Evolutionary conservation across 78 protist species (phyloP), one percentile per base, ranked within the genome.

Genomic region (Guillardia theta): DNA sequence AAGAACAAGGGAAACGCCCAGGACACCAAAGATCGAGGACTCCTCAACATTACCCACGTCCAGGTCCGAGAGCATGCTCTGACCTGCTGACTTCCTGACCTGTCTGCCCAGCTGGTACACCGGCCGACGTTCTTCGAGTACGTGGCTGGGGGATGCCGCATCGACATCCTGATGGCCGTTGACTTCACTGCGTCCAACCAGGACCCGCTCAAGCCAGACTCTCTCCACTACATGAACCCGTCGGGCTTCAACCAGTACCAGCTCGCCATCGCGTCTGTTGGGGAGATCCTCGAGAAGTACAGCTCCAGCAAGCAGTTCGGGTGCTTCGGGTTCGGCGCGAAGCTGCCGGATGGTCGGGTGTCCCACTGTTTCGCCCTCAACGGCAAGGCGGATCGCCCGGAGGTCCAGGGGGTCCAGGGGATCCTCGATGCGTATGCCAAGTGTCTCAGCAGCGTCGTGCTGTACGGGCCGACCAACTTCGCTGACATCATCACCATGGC

Each of bases 171-270:
- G 15, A 50, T 78, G 90, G 90, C 90, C 90, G 44, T 78, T 48
- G 90, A 78, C 48, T 78, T 78, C 90, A 78, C 90, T 24, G 90
- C 50, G 48, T 78, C 90, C 45, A 78, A 78, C 47, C 88, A n/a
- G 78, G 58, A 50, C 27, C 88, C 88, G 21, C 19, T 4, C 9
- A 19, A 9, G 3, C 88, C 88, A 27, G 37, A 37, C 37, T 78
- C 90, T 18, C 90, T 78, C 30, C 90, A 78, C 48, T 78, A 43
- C 90, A 37, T 37, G 53, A 18, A 78, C 30, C 90, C 90, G 53
- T 0, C 39, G 53, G 39, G 39, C 90, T 78, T 8, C 50, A 78
- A 78, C 48, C 90, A 12, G 15, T 78, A 78, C 90, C 90, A 78
- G 8, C 45, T 44, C 24, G 90, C 90, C 48, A 78, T 78, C 90